Conservation (phyloP, 257 asterid genomes). For the Solanum acaule region DNA sequence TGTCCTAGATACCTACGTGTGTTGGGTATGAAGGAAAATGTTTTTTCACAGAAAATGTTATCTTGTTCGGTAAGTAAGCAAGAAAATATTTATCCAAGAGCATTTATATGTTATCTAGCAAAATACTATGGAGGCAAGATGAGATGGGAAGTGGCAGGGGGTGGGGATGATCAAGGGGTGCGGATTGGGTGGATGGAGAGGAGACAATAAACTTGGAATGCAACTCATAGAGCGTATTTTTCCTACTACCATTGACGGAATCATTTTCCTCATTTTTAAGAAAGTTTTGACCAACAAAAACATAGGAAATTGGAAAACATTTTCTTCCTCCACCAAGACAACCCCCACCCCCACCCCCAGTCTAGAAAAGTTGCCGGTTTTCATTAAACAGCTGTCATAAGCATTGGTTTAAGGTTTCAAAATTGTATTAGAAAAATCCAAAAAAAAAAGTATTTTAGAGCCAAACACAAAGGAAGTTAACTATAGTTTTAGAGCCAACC, state of each 20-base stretch:
- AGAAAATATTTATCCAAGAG: neutral
- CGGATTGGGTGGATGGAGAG: neutral
- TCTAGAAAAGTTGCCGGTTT: neutral
- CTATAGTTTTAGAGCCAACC: slow-evolving; percentile 33
- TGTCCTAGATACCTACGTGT: neutral
- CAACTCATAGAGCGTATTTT: neutral
- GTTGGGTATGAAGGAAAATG: neutral
- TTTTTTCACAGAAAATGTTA: neutral
- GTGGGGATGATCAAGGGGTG: neutral
- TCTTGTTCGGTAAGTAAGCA: neutral
- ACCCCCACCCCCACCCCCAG: neutral
- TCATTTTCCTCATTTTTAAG: neutral
- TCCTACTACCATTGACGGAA: neutral
- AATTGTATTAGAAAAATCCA: neutral
- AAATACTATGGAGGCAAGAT: neutral
- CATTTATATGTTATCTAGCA: neutral
- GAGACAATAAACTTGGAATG: neutral
- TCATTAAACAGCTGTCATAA: neutral
- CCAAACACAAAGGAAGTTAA: neutral
- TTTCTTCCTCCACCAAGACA: neutral
- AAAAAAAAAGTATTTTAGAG: neutral
- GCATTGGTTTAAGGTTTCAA: neutral
- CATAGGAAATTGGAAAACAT: neutral
- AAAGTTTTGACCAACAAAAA: neutral
- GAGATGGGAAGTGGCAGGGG: neutral